These are phyloP conservation scores for Rhodosporidiobolus odoratus DNA, from an alignment of 768 basidiomycete species.

Conservation along the genomic window DNA sequence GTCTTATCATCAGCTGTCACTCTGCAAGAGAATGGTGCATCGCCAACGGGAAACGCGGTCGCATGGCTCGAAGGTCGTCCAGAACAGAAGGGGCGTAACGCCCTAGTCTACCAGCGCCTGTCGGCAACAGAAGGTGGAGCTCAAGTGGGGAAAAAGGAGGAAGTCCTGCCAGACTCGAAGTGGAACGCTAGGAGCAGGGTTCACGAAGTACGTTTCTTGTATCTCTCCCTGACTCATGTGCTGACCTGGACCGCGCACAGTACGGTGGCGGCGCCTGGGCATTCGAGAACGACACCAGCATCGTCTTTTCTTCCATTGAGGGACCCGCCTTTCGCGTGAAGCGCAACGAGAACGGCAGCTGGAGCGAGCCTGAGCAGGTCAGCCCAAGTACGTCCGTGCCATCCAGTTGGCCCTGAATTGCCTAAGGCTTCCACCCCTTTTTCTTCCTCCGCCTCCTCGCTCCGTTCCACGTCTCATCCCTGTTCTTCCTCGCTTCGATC, in stretches of 20 bases:
- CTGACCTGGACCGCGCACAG: conserved; percentile 41
- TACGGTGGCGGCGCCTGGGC: conserved; percentile 63
- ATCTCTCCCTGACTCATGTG: background rate
- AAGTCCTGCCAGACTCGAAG: conserved; percentile 56
- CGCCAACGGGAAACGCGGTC: conserved; percentile 50
- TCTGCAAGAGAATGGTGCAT: conserved; percentile 55
- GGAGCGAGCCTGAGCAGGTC: conserved; percentile 51
- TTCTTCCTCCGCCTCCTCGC: too few relatives aligned
- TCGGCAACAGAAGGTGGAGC: background rate
- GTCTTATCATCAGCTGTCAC: conserved; percentile 48
- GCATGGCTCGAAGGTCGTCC: conserved; percentile 63
- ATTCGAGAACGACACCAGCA: conserved; percentile 51
- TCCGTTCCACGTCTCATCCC: background rate
- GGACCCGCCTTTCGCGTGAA: conserved; percentile 54
- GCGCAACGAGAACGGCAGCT: conserved; percentile 39
- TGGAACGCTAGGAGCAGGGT: conserved; percentile 55
- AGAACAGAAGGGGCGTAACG: conserved; percentile 55
- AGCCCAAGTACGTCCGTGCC: conserved; percentile 55
- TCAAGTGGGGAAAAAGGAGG: conserved; percentile 45
- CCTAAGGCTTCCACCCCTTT: background rate
- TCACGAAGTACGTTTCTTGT: background rate
- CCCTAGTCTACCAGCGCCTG: conserved; percentile 53
- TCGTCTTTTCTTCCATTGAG: conserved; percentile 59
- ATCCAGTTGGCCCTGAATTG: background rate
- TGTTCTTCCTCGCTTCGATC: background rate